Percentiles rank a stretch among this genome's conserved stretches.
Conservation (phyloP, 2,329 filamentous ascomycete genomes). For the Mycogone perniciosa region DNA sequence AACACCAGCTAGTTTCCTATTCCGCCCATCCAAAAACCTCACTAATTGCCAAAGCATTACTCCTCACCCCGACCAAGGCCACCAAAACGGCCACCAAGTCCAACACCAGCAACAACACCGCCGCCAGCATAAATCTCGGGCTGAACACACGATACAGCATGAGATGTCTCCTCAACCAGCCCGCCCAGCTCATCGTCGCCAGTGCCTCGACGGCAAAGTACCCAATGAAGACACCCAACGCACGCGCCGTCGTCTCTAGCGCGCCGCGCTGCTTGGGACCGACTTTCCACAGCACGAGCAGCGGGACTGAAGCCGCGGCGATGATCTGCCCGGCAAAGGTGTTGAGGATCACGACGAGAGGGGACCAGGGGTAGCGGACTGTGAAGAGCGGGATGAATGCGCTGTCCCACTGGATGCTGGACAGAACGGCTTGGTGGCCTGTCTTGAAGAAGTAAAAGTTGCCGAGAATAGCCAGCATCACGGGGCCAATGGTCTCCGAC, state of each 20-base stretch:
- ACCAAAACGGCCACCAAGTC: conserved; percentile 69
- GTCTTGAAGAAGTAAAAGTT: conserved; percentile 98
- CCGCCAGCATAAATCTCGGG: conserved; percentile 83
- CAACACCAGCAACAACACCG: conserved; percentile 63
- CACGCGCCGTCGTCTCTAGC: conserved; percentile 63
- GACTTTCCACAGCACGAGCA: conserved; percentile 84
- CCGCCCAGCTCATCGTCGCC: conserved; percentile 86
- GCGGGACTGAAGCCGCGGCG: conserved; percentile 70
- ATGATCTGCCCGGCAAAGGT: conserved; percentile 86
- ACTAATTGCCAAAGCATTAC: conserved; percentile 69
- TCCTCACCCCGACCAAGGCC: conserved; percentile 66
- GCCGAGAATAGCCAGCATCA: conserved; percentile 80
- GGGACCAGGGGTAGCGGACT: conserved; percentile 84
- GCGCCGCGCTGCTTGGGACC: conserved; percentile 65
- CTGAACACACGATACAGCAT: conserved; percentile 96
- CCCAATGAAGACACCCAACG: conserved; percentile 66
- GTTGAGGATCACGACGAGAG: conserved; percentile 75
- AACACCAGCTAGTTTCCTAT: conserved; percentile 18
- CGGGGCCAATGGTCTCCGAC: conserved; percentile 69
- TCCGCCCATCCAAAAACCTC: conserved; percentile 83
- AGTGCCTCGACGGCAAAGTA: conserved; percentile 80
- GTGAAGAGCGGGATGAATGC: conserved; percentile 84
- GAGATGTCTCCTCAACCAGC: conserved; percentile 78
- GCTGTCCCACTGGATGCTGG: conserved; percentile 90
- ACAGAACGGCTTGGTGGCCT: conserved; percentile 83